A percentile compares a stretch with the other conserved stretches of the same genome.
Conservation (phyloP, 305 asterid genomes). For the Fraxinus nigra region DNA sequence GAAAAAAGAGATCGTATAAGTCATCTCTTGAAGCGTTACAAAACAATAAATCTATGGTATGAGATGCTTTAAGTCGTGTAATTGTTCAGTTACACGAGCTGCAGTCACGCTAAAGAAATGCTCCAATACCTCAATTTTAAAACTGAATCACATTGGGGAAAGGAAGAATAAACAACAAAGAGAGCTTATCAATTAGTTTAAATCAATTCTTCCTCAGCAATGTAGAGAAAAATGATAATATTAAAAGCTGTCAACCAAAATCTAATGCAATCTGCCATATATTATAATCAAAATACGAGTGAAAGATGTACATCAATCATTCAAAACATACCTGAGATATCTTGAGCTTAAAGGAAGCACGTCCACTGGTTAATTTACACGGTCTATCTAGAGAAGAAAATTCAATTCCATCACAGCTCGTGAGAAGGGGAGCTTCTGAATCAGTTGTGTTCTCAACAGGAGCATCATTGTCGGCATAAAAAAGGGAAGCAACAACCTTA, state of each 20-base stretch:
- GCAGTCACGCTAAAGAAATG: background rate
- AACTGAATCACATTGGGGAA: slow-evolving; percentile 3
- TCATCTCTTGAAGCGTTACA: background rate
- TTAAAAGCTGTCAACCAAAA: slow-evolving; percentile 11
- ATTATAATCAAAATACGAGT: background rate
- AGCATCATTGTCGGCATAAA: slow-evolving; percentile 60
- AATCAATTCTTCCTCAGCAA: background rate
- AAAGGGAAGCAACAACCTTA: slow-evolving; percentile 80
- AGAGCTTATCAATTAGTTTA: background rate
- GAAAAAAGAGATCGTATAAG: background rate
- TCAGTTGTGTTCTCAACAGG: slow-evolving; percentile 66
- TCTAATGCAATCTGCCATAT: background rate
- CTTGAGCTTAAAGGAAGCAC: slow-evolving; percentile 82
- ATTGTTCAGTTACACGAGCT: background rate
- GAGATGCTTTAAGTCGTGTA: background rate
- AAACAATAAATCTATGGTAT: background rate
- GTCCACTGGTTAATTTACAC: slow-evolving; percentile 60
- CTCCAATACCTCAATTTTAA: slow-evolving; percentile 4
- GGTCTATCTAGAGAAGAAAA: slow-evolving; percentile 61
- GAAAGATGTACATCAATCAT: background rate
- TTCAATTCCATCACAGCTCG: slow-evolving; percentile 67
- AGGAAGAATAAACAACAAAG: background rate
- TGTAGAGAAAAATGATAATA: background rate
- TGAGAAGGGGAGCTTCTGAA: slow-evolving; percentile 76
- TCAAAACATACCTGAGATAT: slow-evolving; percentile 67